Evolutionary conservation across 225 moss, liverwort and hornwort genomes (phyloP).

Genomic region (Takakia lepidozioides): DNA sequence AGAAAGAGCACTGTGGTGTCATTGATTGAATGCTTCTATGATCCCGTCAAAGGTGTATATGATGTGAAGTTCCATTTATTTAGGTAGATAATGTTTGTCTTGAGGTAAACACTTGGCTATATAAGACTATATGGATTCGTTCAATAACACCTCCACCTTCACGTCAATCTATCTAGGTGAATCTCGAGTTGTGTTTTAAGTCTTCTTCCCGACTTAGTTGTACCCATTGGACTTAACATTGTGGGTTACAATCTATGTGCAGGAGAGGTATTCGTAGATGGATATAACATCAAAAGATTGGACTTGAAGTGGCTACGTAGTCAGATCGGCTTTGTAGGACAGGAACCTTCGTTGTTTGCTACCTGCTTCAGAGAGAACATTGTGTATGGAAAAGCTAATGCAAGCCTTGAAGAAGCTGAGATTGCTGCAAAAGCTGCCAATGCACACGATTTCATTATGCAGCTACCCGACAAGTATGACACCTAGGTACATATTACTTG

Average conservation of each 20-base stretch:
- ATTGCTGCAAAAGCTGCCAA: not conserved
- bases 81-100: no score
- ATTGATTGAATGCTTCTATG: conserved; percentile 88
- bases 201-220: no score
- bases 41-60: no score
- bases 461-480: not conserved
- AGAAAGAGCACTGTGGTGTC: conserved; percentile 93
- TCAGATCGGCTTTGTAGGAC: not conserved
- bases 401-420: not conserved
- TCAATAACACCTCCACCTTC: no score
- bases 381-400: conserved; percentile 2
- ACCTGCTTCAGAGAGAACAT: conserved; percentile 4
- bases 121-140: no score
- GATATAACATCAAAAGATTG: not conserved
- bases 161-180: no score
- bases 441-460: conserved; percentile 1
- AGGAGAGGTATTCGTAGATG: not conserved
- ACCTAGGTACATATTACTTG: no score
- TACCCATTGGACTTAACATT: no score
- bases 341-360: not conserved
- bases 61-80: no score
- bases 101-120: no score
- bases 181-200: no score
- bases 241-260: no score
- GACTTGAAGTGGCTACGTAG: not conserved